Evolutionary conservation across 768 basidiomycete genomes (phyloP).

Genomic region (Tubosaeta brunneosetosa): DNA sequence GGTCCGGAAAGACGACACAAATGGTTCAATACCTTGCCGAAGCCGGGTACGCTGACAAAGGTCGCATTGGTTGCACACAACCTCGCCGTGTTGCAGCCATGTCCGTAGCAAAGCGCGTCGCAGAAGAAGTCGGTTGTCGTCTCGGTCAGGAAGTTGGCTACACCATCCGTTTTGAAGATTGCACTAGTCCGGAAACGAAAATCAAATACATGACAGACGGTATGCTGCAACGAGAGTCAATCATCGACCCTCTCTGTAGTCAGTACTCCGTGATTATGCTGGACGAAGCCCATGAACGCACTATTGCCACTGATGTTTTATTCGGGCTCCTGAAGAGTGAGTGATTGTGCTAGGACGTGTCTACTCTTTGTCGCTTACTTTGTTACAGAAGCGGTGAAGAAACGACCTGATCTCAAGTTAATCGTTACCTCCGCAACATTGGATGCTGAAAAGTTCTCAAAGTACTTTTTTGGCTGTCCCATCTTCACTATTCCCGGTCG

Average conservation of each 20-base stretch:
- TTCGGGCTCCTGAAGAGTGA: slow-evolving; percentile 83
- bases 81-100: slow-evolving; percentile 99
- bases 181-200: slow-evolving; percentile 95
- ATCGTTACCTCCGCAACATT: slow-evolving; percentile 98
- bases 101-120: slow-evolving; percentile 97
- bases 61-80: slow-evolving; percentile 95
- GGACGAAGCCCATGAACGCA: slow-evolving; percentile 98
- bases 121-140: slow-evolving; percentile 97
- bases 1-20: slow-evolving; percentile 98
- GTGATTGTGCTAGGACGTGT: slow-evolving; percentile 7
- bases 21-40: slow-evolving; percentile 99
- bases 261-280: slow-evolving; percentile 96
- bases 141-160: slow-evolving; percentile 98
- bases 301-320: slow-evolving; percentile 96
- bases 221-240: slow-evolving; percentile 95
- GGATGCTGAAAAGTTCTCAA: slow-evolving; percentile 99
- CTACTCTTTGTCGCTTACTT: slow-evolving; percentile 9
- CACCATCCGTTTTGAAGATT: slow-evolving; percentile 98
- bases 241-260: slow-evolving; percentile 92
- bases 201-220: slow-evolving; percentile 99
- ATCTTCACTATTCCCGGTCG: slow-evolving; percentile 99
- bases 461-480: slow-evolving; percentile 97
- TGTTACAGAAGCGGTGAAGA: slow-evolving; percentile 81
- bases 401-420: slow-evolving; percentile 91
- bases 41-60: slow-evolving; percentile 84